Evolutionary conservation across 1,284 basidiomycete species (phyloP), one percentile per base, ranked within the genome.

Genomic region (Pyrrhoderma lamaoense): DNA sequence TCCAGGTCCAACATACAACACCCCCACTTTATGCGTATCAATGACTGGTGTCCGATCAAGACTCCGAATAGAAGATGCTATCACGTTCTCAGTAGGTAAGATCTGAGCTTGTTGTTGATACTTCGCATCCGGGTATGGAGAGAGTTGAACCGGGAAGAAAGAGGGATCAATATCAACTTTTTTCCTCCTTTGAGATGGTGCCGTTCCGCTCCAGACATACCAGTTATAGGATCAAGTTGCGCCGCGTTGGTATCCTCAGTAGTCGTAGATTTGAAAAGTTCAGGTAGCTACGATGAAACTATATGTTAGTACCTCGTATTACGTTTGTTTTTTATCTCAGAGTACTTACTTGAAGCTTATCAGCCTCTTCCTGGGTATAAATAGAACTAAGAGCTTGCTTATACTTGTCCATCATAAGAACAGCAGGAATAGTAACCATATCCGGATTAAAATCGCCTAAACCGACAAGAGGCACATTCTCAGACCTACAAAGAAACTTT

Each of bases 1-100:
- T 0, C 90, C 90, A 1, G 93, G 90, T 0, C 89, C 95, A 40
- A 95, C 95, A 63, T 98, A 99, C 67, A 99, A 74, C 37, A 99
- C 89, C 2, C 93, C 96, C 38, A 99, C 89, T 68, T 96, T 95
- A 70, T 97, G 91, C 1, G 93, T 95, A 67, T 99, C 96, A 57
- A 99, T 96, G 56, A 98, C 93, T 0, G 94, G 93, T 48, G 89
- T 88, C 40, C 80, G 75, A 61, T 98, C 93, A 31, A 99, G 75
- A 3, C 76, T 79, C 13, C 79, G 74, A 58, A 94, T 74, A 59
- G 84, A 79, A 21, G 66, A 64, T 2, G 74, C 66, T n/a, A 85
- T 66, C 19, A 64, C 60, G 35, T 91, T 80, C 1, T 77, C 71
- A 44, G 88, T 79, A 49, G 75, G 69, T 47, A 70, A 74, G 7